Evolutionary conservation across 2,329 filamentous ascomycete genomes (phyloP).

Genomic region (Talaromyces sp.): DNA sequence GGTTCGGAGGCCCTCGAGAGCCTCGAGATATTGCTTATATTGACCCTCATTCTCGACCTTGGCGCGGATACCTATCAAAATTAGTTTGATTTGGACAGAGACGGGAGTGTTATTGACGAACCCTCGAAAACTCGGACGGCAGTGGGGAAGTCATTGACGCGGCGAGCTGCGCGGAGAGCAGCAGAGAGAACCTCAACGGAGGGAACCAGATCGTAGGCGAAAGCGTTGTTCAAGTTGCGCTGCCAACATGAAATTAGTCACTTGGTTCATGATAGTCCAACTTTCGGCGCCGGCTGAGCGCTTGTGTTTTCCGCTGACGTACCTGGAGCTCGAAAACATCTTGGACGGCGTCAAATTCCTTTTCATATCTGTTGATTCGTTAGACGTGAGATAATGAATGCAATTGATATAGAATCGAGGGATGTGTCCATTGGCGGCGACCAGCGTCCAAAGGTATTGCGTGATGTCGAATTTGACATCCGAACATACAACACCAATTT

Average conservation of each 20-base stretch:
- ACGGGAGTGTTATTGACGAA: slow-evolving; percentile 46
- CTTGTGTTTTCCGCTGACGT: slow-evolving; percentile 37
- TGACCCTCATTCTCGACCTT: slow-evolving; percentile 99
- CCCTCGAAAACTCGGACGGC: slow-evolving; percentile 98
- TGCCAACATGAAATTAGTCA: slow-evolving; percentile 33
- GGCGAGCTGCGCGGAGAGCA: slow-evolving; percentile 86
- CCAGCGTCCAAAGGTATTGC: not conserved
- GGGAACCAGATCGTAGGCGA: slow-evolving; percentile 99
- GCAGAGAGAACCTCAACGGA: slow-evolving; percentile 86
- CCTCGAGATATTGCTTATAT: slow-evolving; percentile 91
- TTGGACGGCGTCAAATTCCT: slow-evolving; percentile 96
- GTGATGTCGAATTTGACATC: slow-evolving; percentile 15
- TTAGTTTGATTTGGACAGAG: slow-evolving; percentile 2
- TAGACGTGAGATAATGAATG: not conserved
- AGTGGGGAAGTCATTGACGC: slow-evolving; percentile 98
- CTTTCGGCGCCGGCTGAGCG: not conserved
- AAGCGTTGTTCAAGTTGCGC: slow-evolving; percentile 98
- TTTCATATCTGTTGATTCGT: slow-evolving; percentile 73
- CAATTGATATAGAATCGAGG: not conserved
- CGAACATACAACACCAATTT: not conserved
- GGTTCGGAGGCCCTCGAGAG: slow-evolving; percentile 88
- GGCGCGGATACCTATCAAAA: slow-evolving; percentile 78
- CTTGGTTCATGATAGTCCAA: not conserved
- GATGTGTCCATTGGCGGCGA: not conserved
- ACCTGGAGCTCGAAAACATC: slow-evolving; percentile 99